Evolutionary conservation across 2,329 filamentous ascomycete species (phyloP).

Genomic region (Bipolaris cookei): DNA sequence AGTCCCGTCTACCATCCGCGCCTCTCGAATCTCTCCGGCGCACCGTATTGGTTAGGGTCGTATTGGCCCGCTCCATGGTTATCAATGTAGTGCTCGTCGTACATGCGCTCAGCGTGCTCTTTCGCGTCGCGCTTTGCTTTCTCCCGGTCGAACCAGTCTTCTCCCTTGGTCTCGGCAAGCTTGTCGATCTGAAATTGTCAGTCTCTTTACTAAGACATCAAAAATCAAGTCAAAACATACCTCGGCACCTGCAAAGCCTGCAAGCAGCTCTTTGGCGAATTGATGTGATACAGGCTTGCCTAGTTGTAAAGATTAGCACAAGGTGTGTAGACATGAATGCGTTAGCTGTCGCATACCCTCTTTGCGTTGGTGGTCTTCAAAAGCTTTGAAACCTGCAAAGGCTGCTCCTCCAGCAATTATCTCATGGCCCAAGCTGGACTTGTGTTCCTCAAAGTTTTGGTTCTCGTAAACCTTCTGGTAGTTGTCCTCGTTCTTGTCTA

Average conservation of each 20-base stretch:
- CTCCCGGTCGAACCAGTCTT: conserved; percentile 57
- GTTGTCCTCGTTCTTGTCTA: conserved; percentile 60
- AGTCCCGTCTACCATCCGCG: conserved; percentile 35
- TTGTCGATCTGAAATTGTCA: conserved; percentile 59
- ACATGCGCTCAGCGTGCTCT: conserved; percentile 53
- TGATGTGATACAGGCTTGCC: conserved; percentile 73
- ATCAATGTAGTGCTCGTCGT: conserved; percentile 57
- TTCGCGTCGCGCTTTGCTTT: conserved; percentile 56
- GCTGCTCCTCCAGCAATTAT: conserved; percentile 75
- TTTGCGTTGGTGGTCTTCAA: conserved; percentile 74
- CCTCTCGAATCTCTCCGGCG: conserved; percentile 40
- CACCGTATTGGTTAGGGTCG: conserved; percentile 52
- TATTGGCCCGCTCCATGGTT: conserved; percentile 53
- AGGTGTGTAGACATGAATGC: not conserved
- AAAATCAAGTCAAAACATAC: conserved; percentile 46
- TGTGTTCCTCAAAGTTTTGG: conserved; percentile 57
- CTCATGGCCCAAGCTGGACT: conserved; percentile 74
- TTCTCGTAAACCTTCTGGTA: conserved; percentile 63
- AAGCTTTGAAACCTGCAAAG: conserved; percentile 81
- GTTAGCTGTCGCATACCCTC: conserved; percentile 59
- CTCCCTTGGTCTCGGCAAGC: conserved; percentile 66
- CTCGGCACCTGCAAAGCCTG: conserved; percentile 74
- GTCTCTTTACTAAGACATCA: not conserved
- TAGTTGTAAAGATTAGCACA: conserved; percentile 37
- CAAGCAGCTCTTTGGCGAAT: conserved; percentile 79